These are phyloP conservation scores for Pichia phayaonensis DNA, from an alignment of 805 yeast species.

Conservation along the genomic window DNA sequence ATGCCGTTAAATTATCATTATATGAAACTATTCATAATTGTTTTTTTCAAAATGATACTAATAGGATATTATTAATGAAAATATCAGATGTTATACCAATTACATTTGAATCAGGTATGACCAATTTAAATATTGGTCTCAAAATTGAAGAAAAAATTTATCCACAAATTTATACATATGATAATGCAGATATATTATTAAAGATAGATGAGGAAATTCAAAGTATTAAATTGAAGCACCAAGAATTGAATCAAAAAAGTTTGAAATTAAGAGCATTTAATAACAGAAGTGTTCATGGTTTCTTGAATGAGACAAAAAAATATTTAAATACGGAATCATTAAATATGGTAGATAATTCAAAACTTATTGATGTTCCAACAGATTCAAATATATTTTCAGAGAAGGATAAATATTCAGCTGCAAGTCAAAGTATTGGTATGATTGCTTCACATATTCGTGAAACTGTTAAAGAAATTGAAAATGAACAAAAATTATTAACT, in stretches of 20 bases:
- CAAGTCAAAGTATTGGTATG: conserved; percentile 8
- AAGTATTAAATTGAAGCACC: background rate
- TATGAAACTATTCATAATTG: conserved; percentile 29
- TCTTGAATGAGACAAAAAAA: conserved; percentile 21
- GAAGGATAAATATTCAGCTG: conserved; percentile 9
- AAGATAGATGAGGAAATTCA: conserved; percentile 13
- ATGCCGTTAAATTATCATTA: conserved; percentile 22
- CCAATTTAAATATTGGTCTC: conserved; percentile 24
- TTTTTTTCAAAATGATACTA: conserved; percentile 25
- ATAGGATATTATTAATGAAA: conserved; percentile 12
- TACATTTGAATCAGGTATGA: conserved; percentile 25
- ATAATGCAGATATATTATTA: conserved; percentile 19
- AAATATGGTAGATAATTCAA: background rate
- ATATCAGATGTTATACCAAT: conserved; percentile 31
- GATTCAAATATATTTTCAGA: conserved; percentile 1
- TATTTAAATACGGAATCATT: conserved; percentile 13
- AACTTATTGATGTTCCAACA: background rate
- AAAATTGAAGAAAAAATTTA: conserved; percentile 27
- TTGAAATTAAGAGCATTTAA: conserved; percentile 24
- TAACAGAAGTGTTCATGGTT: conserved; percentile 25
- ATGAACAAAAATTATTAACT: conserved; percentile 12
- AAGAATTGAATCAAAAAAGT: conserved; percentile 7
- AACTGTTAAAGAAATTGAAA: conserved; percentile 5
- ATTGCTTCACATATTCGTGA: conserved; percentile 1
- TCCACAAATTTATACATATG: conserved; percentile 33